A percentile compares a stretch with the other conserved stretches of the same genome.
These are phyloP conservation scores for Phytophthora podocarpi DNA, from an alignment of 352 stramenopile genomes.

Conservation along the genomic window DNA sequence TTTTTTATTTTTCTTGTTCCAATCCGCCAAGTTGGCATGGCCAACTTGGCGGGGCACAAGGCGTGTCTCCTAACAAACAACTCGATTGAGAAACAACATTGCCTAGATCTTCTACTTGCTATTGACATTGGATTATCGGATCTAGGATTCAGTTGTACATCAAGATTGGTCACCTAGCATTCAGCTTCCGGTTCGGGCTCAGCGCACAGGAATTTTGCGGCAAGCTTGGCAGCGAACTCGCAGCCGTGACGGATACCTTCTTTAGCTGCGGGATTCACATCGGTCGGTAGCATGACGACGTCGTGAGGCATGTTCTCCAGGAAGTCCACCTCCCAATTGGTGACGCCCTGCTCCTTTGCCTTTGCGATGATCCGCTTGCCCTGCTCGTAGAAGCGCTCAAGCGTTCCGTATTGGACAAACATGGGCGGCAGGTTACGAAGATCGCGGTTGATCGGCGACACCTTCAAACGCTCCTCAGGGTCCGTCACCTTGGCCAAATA, in stretches of 20 bases:
- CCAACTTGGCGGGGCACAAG: too few species aligned
- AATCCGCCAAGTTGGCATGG: too few species aligned
- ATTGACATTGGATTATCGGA: neutral
- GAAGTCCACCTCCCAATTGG: conserved; percentile 28
- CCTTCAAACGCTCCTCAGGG: conserved; percentile 16
- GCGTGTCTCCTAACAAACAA: too few species aligned
- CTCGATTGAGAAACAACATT: too few species aligned
- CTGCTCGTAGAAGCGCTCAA: conserved; percentile 31
- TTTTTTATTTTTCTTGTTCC: too few species aligned
- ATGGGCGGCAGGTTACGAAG: conserved; percentile 22
- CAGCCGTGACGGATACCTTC: conserved; percentile 29
- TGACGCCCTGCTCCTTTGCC: conserved; percentile 22
- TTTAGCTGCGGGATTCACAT: conserved; percentile 24
- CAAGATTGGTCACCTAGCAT: too few species aligned
- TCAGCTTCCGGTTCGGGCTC: conserved; percentile 21
- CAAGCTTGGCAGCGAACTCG: conserved; percentile 24
- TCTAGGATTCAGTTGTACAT: too few species aligned
- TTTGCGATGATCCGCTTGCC: conserved; percentile 25
- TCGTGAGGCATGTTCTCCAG: conserved; percentile 33
- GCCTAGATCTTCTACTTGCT: too few species aligned
- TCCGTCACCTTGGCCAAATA: conserved; percentile 26
- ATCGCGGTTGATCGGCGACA: conserved; percentile 25
- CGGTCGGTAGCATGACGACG: conserved; percentile 26
- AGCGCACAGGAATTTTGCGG: conserved; percentile 1
- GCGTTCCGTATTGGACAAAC: conserved; percentile 32